A percentile compares a stretch with the other conserved stretches of the same genome.
Conservation (phyloP, 164 flowering plant species). For the Berberis vulgaris region DNA sequence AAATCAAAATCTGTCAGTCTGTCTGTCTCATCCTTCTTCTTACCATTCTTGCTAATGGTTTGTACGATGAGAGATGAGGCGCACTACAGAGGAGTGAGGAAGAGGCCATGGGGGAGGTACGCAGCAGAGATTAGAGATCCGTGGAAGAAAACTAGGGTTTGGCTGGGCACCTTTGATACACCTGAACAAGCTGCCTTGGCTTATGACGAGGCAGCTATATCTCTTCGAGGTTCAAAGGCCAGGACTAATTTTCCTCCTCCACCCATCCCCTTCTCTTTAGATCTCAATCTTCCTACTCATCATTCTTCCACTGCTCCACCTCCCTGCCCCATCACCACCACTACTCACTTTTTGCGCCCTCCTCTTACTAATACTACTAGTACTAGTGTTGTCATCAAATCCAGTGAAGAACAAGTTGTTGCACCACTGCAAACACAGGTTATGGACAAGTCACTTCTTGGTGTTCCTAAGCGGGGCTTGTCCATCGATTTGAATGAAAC, state of each 20-base stretch:
- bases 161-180: conserved; percentile 87
- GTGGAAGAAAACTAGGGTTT: conserved; percentile 73
- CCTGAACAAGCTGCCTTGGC: conserved; percentile 83
- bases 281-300: too few relatives aligned
- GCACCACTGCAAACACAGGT: too few relatives aligned
- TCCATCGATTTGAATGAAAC: conserved; percentile 67
- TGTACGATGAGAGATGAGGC: conserved; percentile 29
- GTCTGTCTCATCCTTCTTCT: too few relatives aligned
- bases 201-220: conserved; percentile 73
- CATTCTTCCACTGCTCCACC: too few relatives aligned
- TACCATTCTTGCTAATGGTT: conserved; percentile 19
- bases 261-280: not conserved
- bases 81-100: conserved; percentile 77
- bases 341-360: too few relatives aligned
- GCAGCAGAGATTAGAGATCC: conserved; percentile 93
- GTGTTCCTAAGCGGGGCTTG: conserved; percentile 45
- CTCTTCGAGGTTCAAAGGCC: conserved; percentile 69
- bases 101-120: conserved; percentile 92
- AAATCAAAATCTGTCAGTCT: too few relatives aligned
- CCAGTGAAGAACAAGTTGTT: too few relatives aligned
- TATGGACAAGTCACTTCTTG: conserved; percentile 12
- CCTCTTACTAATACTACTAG: too few relatives aligned
- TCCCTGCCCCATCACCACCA: too few relatives aligned
- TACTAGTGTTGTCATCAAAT: too few relatives aligned
- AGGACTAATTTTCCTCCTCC: conserved; percentile 67